Evolutionary conservation across 2,329 filamentous ascomycete species (phyloP).

Genomic region (Talaromyces piceae): DNA sequence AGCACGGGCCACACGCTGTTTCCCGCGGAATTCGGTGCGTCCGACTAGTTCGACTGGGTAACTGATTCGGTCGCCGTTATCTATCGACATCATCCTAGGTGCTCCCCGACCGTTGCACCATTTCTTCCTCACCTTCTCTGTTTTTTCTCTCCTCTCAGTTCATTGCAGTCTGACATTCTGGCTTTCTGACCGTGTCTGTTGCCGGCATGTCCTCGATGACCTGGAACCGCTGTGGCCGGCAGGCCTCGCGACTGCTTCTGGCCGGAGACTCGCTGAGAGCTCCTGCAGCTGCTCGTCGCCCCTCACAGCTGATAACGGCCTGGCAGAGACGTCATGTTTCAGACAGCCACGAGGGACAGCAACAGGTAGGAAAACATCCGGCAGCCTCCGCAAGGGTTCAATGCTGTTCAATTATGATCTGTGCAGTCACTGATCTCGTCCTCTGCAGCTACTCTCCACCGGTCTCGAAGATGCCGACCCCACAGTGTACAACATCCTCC

Average conservation of each 20-base stretch:
- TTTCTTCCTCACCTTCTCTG: not conserved
- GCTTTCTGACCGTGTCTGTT: not conserved
- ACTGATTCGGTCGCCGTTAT: slow-evolving; percentile 5
- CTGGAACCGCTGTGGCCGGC: slow-evolving; percentile 31
- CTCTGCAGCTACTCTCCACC: slow-evolving; percentile 63
- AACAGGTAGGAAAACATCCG: slow-evolving; percentile 35
- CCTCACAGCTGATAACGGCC: slow-evolving; percentile 14
- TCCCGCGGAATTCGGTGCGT: slow-evolving; percentile 13
- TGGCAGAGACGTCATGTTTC: slow-evolving; percentile 32
- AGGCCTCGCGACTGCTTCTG: slow-evolving; percentile 25
- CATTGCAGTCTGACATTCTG: not conserved
- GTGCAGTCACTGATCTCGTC: not conserved
- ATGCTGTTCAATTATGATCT: too few species aligned
- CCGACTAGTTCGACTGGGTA: too few species aligned
- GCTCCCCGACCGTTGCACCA: not conserved
- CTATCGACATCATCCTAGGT: not conserved
- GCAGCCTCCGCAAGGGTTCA: too few species aligned
- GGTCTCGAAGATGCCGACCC: slow-evolving; percentile 80
- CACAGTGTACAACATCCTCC: slow-evolving; percentile 77
- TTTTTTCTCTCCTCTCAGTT: not conserved
- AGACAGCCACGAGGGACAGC: slow-evolving; percentile 34
- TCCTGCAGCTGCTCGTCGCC: slow-evolving; percentile 12
- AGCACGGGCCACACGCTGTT: slow-evolving; percentile 3
- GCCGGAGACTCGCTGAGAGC: slow-evolving; percentile 25
- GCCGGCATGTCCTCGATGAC: slow-evolving; percentile 19